Base-by-base conservation (phyloP, 805 yeast genomes). In the Candida ponderosae region DNA sequence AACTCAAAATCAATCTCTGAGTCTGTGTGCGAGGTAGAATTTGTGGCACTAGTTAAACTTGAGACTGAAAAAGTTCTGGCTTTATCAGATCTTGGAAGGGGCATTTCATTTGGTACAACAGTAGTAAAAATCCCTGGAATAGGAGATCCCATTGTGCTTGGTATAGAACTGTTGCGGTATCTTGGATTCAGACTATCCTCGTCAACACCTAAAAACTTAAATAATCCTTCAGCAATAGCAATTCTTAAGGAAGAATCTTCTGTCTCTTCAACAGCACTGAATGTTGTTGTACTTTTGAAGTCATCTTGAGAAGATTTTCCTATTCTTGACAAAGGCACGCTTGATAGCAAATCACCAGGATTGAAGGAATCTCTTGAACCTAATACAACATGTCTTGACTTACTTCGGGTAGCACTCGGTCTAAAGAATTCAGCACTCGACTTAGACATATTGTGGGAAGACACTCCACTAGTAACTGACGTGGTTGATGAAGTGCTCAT, bases 291-390 rank as follows among this genome's bases (percentile, higher is more conserved):
- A 17, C 55, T 60, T 14, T 58, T 51, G 4, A 63, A 38, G 14
- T 57, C 60, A 15, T 50, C 48, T 21, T 21, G 44, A 34, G 21
- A 18, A 44, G 26, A 18, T 14, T 37, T 26, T 35, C 47, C 53
- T 31, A 47, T 55, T 37, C 81, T 62, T 2, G 81, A 69, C 7
- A 83, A 55, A 1, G 95, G 93, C 1, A 81, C 95, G 38, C 81
- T 83, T 0, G 95, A 82, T 10, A 88, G 60, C 36, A 88, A 64
- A 53, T 87, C 95, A 21, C 96, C 96, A 0, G 96, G 95, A 50
- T 82, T 86, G 15, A 79, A 63, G 4, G 73, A 60, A 37, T 72
- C 70, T 35, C 79, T 62, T 2, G 83, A 68, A 19, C 70, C 74
- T 27, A 81, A 59, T 4, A 60, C 73, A 29, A 74, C 72, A 44